A percentile compares a stretch with the other conserved stretches of the same genome.
These are phyloP conservation scores for Diaporthe helianthi DNA, from an alignment of 2,329 filamentous ascomycete genomes.

Conservation along the genomic window DNA sequence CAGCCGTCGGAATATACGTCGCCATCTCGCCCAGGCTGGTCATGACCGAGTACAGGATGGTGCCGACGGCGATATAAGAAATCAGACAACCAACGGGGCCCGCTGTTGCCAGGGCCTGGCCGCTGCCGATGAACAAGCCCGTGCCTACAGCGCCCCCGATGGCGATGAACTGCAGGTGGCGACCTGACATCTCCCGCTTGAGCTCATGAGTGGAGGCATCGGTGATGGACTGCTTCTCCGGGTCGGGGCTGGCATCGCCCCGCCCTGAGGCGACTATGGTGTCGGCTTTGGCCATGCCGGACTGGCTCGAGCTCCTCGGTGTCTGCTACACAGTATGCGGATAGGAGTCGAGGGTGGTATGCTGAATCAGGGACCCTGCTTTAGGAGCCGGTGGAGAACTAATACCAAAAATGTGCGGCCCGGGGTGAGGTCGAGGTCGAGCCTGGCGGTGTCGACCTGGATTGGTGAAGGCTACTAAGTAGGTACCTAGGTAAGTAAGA, in stretches of 20 bases:
- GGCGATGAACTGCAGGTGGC: conserved; percentile 58
- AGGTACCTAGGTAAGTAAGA: no score
- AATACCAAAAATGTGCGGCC: background rate
- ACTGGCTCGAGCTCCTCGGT: background rate
- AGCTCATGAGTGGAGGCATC: conserved; percentile 32
- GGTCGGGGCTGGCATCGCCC: conserved; percentile 31
- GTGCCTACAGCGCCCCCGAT: conserved; percentile 73
- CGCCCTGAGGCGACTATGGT: conserved; percentile 26
- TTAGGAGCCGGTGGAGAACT: conserved; percentile 1
- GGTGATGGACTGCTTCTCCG: conserved; percentile 32
- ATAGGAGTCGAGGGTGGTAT: background rate
- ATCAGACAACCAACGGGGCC: conserved; percentile 72
- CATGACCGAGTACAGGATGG: conserved; percentile 80
- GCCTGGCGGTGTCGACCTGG: conserved; percentile 1
- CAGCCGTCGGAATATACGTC: conserved; percentile 78
- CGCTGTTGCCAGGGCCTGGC: conserved; percentile 65
- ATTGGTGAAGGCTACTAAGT: background rate
- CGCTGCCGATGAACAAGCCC: conserved; percentile 74
- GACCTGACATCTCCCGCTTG: conserved; percentile 37
- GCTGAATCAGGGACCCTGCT: background rate
- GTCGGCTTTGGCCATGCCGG: conserved; percentile 29
- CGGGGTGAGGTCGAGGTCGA: conserved; percentile 11
- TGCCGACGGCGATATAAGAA: conserved; percentile 73
- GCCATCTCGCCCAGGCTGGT: conserved; percentile 74
- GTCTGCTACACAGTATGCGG: background rate